Conservation (phyloP, 768 basidiomycete species). For the Austroboletus eburneus region DNA sequence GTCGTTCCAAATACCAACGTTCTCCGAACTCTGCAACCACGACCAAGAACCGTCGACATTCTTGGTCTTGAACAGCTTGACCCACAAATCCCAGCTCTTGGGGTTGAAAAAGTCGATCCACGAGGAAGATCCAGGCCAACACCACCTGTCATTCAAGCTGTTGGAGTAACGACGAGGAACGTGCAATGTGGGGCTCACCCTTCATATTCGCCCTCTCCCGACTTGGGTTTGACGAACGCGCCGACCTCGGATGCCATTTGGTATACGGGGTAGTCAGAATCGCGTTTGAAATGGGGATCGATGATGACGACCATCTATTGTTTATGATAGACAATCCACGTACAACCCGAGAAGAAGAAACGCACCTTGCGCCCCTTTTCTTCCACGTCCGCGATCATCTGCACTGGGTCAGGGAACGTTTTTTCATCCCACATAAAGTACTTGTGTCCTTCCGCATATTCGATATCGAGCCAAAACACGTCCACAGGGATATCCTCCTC, state of each 20-base stretch:
- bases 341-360: neutral
- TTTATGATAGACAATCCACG: neutral
- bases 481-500: constrained; percentile 94
- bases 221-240: constrained; percentile 76
- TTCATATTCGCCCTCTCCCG: constrained; percentile 82
- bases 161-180: neutral
- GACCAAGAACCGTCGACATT: constrained; percentile 55
- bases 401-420: constrained; percentile 89
- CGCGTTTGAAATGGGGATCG: constrained; percentile 93
- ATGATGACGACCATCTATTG: constrained; percentile 94
- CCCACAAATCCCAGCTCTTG: constrained; percentile 88
- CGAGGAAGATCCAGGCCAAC: constrained; percentile 94
- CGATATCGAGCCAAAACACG: constrained; percentile 97
- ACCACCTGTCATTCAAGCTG: constrained; percentile 52
- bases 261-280: constrained; percentile 75
- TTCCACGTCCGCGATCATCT: constrained; percentile 89
- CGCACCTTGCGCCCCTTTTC: constrained; percentile 78
- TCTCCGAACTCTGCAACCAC: constrained; percentile 77
- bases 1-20: constrained; percentile 96
- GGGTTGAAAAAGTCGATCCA: constrained; percentile 99
- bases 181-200: constrained; percentile 39
- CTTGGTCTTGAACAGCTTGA: constrained; percentile 67
- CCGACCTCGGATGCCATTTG: constrained; percentile 77
- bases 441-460: constrained; percentile 89
- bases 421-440: constrained; percentile 97